phyloP scores from a whole-genome alignment of 345 rosid genomes.

The Durio zibethinus region DNA sequence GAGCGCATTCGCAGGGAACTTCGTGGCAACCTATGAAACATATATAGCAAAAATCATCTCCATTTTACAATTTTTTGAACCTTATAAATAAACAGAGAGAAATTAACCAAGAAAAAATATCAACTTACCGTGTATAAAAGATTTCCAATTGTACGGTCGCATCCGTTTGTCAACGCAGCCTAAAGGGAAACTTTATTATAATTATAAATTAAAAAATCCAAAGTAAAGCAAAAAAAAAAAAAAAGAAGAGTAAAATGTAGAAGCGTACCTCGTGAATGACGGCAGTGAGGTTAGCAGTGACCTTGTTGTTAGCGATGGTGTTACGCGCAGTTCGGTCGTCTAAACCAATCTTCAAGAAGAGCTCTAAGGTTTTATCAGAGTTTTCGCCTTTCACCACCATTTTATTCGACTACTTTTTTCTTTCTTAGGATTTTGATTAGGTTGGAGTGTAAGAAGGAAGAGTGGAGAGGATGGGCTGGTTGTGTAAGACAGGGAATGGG shows the following conservation, averaged over 20 bases:
- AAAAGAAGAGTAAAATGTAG: not conserved
- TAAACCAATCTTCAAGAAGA: slow-evolving; percentile 75
- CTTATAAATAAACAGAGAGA: not conserved
- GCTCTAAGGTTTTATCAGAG: slow-evolving; percentile 41
- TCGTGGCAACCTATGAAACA: slow-evolving; percentile 70
- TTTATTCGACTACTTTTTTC: not conserved
- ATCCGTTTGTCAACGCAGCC: slow-evolving; percentile 89
- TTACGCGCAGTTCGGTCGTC: slow-evolving; percentile 77
- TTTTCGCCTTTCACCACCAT: slow-evolving; percentile 44
- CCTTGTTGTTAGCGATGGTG: slow-evolving; percentile 80
- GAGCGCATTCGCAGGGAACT: slow-evolving; percentile 70
- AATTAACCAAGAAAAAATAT: not conserved
- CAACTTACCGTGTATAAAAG: slow-evolving; percentile 67
- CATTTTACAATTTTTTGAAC: not conserved
- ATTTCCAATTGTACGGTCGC: slow-evolving; percentile 74
- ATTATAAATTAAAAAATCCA: not conserved
- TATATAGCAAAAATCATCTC: not conserved
- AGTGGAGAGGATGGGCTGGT: not conserved
- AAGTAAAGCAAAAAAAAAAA: not conserved
- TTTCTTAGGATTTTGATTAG: not conserved
- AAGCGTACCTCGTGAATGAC: slow-evolving; percentile 73
- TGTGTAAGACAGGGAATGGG: not conserved
- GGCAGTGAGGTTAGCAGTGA: slow-evolving; percentile 74
- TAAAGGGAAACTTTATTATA: slow-evolving; percentile 18
- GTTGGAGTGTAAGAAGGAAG: not conserved